A percentile compares a stretch with the other conserved stretches of the same genome.
Conservation (phyloP, 805 yeast species). For the Lipomyces mesembrius region DNA sequence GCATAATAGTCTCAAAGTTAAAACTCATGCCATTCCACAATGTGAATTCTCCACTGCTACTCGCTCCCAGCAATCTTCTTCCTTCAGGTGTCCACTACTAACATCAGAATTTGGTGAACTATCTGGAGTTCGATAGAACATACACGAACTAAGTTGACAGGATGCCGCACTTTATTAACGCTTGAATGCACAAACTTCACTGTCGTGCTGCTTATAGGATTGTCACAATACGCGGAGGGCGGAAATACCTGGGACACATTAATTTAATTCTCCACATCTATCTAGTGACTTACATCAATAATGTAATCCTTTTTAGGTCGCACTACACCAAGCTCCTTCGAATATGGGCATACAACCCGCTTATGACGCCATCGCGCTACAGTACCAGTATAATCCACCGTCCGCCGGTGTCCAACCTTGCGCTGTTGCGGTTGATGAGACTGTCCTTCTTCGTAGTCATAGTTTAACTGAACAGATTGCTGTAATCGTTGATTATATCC, state of each 20-base stretch:
- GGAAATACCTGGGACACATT: constrained; percentile 53
- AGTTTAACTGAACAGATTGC: constrained; percentile 11
- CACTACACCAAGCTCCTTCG: constrained; percentile 21
- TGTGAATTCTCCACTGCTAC: constrained; percentile 94
- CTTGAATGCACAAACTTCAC: constrained; percentile 88
- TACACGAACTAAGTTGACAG: constrained; percentile 46
- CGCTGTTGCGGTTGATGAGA: constrained; percentile 20
- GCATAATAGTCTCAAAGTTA: constrained; percentile 96
- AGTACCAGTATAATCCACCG: constrained; percentile 77
- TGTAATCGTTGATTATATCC: constrained; percentile 5
- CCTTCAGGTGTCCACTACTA: constrained; percentile 96
- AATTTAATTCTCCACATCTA: not conserved
- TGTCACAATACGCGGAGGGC: constrained; percentile 59
- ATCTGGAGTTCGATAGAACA: constrained; percentile 46
- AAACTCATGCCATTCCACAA: constrained; percentile 96
- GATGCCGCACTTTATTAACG: constrained; percentile 88
- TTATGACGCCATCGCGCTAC: constrained; percentile 65
- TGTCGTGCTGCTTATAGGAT: constrained; percentile 65
- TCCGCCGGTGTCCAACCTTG: constrained; percentile 60
- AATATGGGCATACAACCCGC: constrained; percentile 48
- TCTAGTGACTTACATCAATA: constrained; percentile 44
- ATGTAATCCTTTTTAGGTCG: constrained; percentile 72
- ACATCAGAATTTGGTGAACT: constrained; percentile 57
- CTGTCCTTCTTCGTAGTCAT: constrained; percentile 17
- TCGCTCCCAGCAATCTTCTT: constrained; percentile 82